Base-by-base conservation (phyloP, 768 basidiomycete genomes). In the Boletus rex-veris region DNA sequence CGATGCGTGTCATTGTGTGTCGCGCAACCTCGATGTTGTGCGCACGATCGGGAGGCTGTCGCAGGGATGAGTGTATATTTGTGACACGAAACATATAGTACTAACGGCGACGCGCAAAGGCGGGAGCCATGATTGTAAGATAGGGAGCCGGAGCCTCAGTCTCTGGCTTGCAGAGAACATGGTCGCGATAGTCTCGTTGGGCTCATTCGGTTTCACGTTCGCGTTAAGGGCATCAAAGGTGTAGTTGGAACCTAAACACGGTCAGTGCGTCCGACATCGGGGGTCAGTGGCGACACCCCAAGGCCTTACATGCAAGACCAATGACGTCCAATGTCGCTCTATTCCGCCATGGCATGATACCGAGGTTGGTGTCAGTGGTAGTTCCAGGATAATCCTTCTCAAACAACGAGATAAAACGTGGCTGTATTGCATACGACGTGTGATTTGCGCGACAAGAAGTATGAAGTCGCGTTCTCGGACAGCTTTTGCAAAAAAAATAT, bases 401-500 rank as follows among this genome's bases (percentile, higher is more conserved):
- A 3, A 58, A 42, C 0, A 53, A 53, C 77, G 73, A 79, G 36
- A 77, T 60, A 45, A 82, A 77, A 33, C 80, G 73, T 9, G 82
- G 71, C 77, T 56, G 4, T 21, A 4, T 24, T 19, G 19, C 7
- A 15, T 10, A 36, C 5, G 2, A 2, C 42, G 24, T 19, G 39
- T 14, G 11, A 44, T 26, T 16, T 3, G n/a, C 8, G 5, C 24
- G 6, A 41, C 11, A 8, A 3, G 21, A 19, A 11, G 11, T 12
- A 18, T 3, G 42, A 21, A 10, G 18, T 38, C 3, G 16, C 57
- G 30, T 60, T 81, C 84, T 65, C 79, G 68, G 0, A 77, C 58
- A 0, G 84, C 71, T 63, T 85, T 86, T 9, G 77, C 76, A 3
- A 80, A 54, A 54, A 52, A 86, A 85, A 83, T 78, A 15, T 74